Evolutionary conservation across 495 filamentous ascomycete species (phyloP), one percentile per base, ranked within the genome.

Genomic region (Cudoniella acicularis): DNA sequence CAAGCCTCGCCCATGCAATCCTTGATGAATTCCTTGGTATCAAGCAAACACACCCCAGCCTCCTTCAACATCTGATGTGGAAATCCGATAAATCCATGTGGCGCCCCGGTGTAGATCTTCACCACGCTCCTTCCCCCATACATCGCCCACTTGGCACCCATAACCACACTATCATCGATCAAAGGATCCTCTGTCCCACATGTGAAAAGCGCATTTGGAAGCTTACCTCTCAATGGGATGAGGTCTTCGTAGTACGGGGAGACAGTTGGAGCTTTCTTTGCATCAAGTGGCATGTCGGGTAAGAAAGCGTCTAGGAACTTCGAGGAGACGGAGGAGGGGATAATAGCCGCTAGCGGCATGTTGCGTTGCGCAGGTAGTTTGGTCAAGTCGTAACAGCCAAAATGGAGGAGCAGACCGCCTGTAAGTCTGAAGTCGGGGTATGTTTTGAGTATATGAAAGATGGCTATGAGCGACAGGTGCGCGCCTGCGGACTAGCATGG

Each of bases 121-220:
- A 80, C 57, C 3, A 79, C 60, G 1, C 72, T 68, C 65, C 82
- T 75, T 17, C 71, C 75, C 17, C 82, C 80, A 24, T 71, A 69
- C 64, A 78, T 75, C 66, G 60, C 46, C 79, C 79, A 84, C 68
- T 78, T 79, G 18, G 69, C 64, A 6, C 66, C 67, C 80, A 86
- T 84, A 27, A 80, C 57, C 21, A 84, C 60, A 17, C 73, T 79
- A 64, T 84, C 82, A 67, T 84, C 82, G 6, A 83, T 64, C 67
- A 84, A 54, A 13, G 67, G 70, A 64, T 85, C 83, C 56, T 77
- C 74, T 10, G 79, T 84, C 0, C 80, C 82, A 42, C 73, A 76
- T 0, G 72, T 64, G 61, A 83, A 82, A 8, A 86, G 63, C 26
- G 81, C 77, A 0, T 75, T 71, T 22, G 83, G 83, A 24, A 84